Evolutionary conservation across 2,329 filamentous ascomycete genomes (phyloP).

Genomic region (Oidium heveae): DNA sequence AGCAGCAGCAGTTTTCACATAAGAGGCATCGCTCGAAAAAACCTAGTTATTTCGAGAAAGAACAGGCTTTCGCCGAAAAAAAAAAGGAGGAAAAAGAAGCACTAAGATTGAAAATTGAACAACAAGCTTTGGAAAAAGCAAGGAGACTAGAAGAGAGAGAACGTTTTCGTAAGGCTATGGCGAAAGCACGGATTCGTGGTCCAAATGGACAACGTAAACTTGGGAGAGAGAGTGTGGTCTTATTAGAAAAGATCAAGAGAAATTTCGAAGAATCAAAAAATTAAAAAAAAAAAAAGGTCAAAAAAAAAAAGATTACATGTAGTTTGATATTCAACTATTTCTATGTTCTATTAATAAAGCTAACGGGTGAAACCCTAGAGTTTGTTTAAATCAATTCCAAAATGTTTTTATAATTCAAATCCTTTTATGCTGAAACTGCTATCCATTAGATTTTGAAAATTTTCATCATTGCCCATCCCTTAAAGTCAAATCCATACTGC

Average conservation of each 20-base stretch:
- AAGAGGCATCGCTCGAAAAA: conserved; percentile 7
- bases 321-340: no score
- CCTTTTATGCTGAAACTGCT: no score
- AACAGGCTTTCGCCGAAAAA: conserved; percentile 17
- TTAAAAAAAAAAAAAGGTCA: no score
- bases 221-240: conserved; percentile 39
- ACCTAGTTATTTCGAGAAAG: conserved; percentile 16
- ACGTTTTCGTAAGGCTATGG: conserved; percentile 21
- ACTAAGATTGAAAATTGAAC: conserved; percentile 21
- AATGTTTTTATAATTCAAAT: no score
- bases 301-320: no score
- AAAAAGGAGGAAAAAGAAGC: conserved; percentile 31
- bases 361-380: no score
- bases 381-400: no score
- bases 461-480: no score
- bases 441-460: no score
- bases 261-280: conserved; percentile 6
- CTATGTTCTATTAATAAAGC: no score
- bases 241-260: conserved; percentile 38
- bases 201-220: conserved; percentile 41
- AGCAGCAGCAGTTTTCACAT: background rate
- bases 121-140: conserved; percentile 25
- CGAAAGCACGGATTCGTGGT: conserved; percentile 23
- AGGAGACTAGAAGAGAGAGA: conserved; percentile 36
- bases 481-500: no score